Evolutionary conservation across 164 flowering plant genomes (phyloP), one percentile per base, ranked within the genome.

Genomic region (Kingdonia uniflora): DNA sequence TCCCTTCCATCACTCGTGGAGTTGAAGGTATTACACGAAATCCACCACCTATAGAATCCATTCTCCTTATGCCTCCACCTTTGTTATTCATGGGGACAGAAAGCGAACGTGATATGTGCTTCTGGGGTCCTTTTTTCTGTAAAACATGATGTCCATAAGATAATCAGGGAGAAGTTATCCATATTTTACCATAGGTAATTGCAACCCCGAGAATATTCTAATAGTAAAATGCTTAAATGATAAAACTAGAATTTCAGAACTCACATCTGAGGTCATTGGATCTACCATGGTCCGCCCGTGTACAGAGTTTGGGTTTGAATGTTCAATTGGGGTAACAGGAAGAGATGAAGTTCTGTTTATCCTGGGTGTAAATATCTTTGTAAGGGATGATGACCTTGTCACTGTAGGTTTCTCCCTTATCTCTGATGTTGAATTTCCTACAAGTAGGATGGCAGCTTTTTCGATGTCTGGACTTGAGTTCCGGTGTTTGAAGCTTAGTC

Each of bases 21-120:
- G 88, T 89, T 13, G 94, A 72, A 23, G 92, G 87, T 60, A 92
- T 73, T 14, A 89, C 89, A 46, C 97, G 87, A 54, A 82, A 82
- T 22, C 64, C 48, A 11, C 49, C 62, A 48, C 74, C 71, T 52
- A 86, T 77, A 13, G 87, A 81, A 56, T 88, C 85, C 70, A 62
- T 71, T 68, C 79, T 75, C 68, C 63, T 79, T 38, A 78, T 49
- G 51, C 73, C 70, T 62, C 49, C 50, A 5, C 74, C 78, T 63
- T 77, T 81, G 49, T 63, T 56, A 59, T 72, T 63, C 53, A 69
- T 74, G 52, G 99, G 96, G 20, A 81, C 85, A 21, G 99, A 94
- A 58, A 81, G 79, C n/a, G 99, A 94, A 44, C 99, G 84, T 33
- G 80, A 65, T 16, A 94, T 86, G 45, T 66, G 71, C 41, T 39